phyloP scores from a whole-genome alignment of 2,329 filamentous ascomycete genomes.

The Fusarium guadeloupense region DNA sequence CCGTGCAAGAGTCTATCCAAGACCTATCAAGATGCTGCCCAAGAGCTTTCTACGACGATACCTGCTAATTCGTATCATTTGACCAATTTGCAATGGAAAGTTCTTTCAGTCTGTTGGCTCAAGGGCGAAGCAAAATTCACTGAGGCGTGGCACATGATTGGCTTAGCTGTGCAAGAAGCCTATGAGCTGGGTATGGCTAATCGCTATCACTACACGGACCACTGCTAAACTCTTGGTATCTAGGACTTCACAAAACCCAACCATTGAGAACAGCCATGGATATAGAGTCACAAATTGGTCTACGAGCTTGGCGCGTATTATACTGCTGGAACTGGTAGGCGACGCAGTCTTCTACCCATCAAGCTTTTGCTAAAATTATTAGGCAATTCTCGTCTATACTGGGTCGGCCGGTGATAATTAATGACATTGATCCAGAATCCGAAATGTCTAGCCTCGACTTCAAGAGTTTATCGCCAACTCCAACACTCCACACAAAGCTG shows the following conservation, averaged over 20 bases:
- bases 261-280: not conserved
- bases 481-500: slow-evolving; percentile 6
- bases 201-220: not conserved
- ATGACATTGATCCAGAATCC: slow-evolving; percentile 1
- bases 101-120: slow-evolving; percentile 8
- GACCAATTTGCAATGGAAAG: slow-evolving; percentile 12
- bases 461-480: not conserved
- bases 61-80: not conserved
- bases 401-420: slow-evolving; percentile 1
- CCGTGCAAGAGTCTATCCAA: not conserved
- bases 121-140: slow-evolving; percentile 13
- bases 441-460: not conserved
- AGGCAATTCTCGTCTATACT: slow-evolving; percentile 10
- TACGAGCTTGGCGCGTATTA: slow-evolving; percentile 3
- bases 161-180: slow-evolving; percentile 7
- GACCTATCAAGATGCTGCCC: not conserved
- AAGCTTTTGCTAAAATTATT: not conserved
- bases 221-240: not conserved
- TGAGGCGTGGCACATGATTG: slow-evolving; percentile 14
- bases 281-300: not conserved
- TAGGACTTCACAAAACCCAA: not conserved
- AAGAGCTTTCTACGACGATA: not conserved
- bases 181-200: slow-evolving; percentile 9
- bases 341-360: fast-evolving
- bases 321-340: slow-evolving; percentile 18